These are phyloP conservation scores for Vanrija pseudolonga DNA, from an alignment of 1,284 basidiomycete genomes.

Conservation along the genomic window DNA sequence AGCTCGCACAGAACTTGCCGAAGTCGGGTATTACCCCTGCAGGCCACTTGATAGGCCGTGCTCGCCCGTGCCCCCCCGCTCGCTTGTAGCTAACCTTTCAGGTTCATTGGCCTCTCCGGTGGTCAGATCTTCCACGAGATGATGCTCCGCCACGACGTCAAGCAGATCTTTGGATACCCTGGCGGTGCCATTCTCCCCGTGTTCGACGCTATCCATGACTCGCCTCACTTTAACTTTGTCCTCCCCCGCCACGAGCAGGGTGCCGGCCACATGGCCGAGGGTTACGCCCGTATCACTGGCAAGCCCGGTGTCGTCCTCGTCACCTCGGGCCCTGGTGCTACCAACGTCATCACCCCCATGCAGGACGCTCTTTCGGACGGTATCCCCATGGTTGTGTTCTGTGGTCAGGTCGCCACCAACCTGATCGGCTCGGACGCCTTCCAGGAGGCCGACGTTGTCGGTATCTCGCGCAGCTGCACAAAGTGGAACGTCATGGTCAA, in stretches of 20 bases:
- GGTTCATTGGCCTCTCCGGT: slow-evolving; percentile 90
- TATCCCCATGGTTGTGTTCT: slow-evolving; percentile 90
- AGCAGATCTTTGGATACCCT: slow-evolving; percentile 96
- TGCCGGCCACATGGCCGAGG: slow-evolving; percentile 98
- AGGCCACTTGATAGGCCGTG: neutral
- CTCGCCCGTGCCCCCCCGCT: neutral
- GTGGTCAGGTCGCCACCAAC: slow-evolving; percentile 96
- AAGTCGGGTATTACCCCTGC: no score
- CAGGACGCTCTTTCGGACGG: slow-evolving; percentile 96
- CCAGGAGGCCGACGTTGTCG: slow-evolving; percentile 95
- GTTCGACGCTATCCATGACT: slow-evolving; percentile 98
- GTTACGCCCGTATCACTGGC: slow-evolving; percentile 94
- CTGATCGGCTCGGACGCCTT: slow-evolving; percentile 97
- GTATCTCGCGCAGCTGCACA: slow-evolving; percentile 93
- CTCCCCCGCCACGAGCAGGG: slow-evolving; percentile 96
- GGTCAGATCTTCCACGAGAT: slow-evolving; percentile 99
- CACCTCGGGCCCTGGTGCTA: slow-evolving; percentile 95
- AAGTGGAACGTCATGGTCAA: slow-evolving; percentile 99
- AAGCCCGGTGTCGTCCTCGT: slow-evolving; percentile 97
- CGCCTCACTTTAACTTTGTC: slow-evolving; percentile 90
- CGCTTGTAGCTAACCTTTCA: slow-evolving; percentile 7
- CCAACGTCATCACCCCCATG: slow-evolving; percentile 96
- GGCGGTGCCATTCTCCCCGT: slow-evolving; percentile 97
- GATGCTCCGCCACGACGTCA: slow-evolving; percentile 96
- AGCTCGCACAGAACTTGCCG: neutral